Conservation (phyloP, 2,329 filamentous ascomycete species). For the Apiospora pterosperma region DNA sequence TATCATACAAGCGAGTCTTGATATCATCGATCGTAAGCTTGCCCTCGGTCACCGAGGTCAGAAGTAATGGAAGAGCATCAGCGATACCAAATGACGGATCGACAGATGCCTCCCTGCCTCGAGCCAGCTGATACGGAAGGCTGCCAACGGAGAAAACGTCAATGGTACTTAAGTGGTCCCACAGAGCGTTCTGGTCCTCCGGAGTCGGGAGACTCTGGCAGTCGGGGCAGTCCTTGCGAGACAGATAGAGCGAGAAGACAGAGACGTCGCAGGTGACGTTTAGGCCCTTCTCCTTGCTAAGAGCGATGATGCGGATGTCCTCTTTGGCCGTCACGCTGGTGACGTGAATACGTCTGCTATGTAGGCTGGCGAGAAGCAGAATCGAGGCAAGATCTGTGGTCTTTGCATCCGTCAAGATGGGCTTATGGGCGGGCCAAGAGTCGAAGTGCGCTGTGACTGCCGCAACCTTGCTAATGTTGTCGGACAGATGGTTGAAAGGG, state of each 20-base stretch:
- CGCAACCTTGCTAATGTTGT: conserved; percentile 81
- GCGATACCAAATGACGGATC: conserved; percentile 65
- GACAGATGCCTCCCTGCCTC: conserved; percentile 44
- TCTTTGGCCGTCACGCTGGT: conserved; percentile 79
- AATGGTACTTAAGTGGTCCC: conserved; percentile 69
- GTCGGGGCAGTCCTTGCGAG: conserved; percentile 65
- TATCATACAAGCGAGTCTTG: conserved; percentile 68
- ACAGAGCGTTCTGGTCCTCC: conserved; percentile 69
- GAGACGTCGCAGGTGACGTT: conserved; percentile 80
- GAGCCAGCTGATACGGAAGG: conserved; percentile 72
- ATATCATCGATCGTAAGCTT: conserved; percentile 72
- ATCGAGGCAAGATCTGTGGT: conserved; percentile 79
- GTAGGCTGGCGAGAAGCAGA: conserved; percentile 71
- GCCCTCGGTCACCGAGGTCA: conserved; percentile 73
- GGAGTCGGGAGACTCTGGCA: conserved; percentile 63
- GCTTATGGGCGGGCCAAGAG: conserved; percentile 73
- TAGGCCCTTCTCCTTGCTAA: conserved; percentile 78
- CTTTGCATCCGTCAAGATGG: conserved; percentile 78
- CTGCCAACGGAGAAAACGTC: conserved; percentile 79
- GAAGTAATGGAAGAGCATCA: conserved; percentile 69
- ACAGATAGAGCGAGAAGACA: conserved; percentile 75
- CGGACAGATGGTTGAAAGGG: conserved; percentile 76
- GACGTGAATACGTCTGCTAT: conserved; percentile 75
- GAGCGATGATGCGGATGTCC: conserved; percentile 71
- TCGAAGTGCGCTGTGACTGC: conserved; percentile 77